Evolutionary conservation across 164 flowering plant genomes (phyloP).

Genomic region (Stephania yunnanensis): DNA sequence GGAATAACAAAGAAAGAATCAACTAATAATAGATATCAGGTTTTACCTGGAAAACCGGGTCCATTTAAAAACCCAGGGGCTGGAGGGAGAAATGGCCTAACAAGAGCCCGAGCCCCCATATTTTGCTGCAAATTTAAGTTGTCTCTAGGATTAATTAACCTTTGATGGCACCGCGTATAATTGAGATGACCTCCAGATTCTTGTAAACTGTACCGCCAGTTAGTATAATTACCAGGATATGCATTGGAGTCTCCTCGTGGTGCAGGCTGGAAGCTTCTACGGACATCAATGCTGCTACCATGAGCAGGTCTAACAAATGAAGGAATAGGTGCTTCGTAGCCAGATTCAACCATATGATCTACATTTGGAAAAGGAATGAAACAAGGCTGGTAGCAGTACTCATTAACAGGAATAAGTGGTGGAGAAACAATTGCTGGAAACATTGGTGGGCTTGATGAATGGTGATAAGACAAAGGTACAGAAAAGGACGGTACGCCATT

Average conservation of each 20-base stretch:
- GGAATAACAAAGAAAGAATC: not conserved
- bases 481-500: slow-evolving; percentile 51
- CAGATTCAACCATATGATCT: slow-evolving; percentile 39
- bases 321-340: slow-evolving; percentile 40
- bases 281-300: slow-evolving; percentile 32
- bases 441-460: slow-evolving; percentile 42
- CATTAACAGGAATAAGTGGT: slow-evolving; percentile 49
- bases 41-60: slow-evolving; percentile 61
- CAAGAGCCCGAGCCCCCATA: slow-evolving; percentile 52
- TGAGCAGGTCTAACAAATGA: slow-evolving; percentile 46
- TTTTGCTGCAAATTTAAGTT: slow-evolving; percentile 42
- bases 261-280: slow-evolving; percentile 41
- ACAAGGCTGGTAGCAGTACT: slow-evolving; percentile 50
- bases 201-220: slow-evolving; percentile 45
- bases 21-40: not conserved
- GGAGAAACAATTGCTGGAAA: slow-evolving; percentile 48
- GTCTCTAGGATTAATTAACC: slow-evolving; percentile 42
- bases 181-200: slow-evolving; percentile 49
- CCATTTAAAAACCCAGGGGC: slow-evolving; percentile 62
- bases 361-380: slow-evolving; percentile 43
- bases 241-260: slow-evolving; percentile 47
- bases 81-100: slow-evolving; percentile 58
- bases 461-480: slow-evolving; percentile 46
- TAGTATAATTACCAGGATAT: slow-evolving; percentile 33
- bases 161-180: slow-evolving; percentile 54